Evolutionary conservation across 2,329 filamentous ascomycete species (phyloP), one percentile per base, ranked within the genome.

Genomic region (Lachnellula occidentalis): DNA sequence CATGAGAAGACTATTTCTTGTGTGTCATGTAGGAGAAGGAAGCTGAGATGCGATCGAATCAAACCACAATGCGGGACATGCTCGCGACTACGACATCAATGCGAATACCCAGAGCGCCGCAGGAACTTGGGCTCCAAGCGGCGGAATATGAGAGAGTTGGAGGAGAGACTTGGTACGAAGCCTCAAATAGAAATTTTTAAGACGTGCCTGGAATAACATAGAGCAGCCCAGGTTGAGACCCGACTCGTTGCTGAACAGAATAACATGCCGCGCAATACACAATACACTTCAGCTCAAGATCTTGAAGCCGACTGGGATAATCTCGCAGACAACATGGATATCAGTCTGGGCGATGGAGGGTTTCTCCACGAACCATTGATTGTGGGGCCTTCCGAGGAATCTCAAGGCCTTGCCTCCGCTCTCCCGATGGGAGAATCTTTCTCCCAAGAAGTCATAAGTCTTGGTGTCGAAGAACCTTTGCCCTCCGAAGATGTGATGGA

Each of bases 41-140:
- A 96, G 73, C 75, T 96, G 63, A 87, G 88, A 71, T 96, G 92
- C 73, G 91, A 96, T 72, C 87, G 91, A 31, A 77, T 76, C 46
- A 88, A 85, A 66, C 91, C 91, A 15, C 81, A 83, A 24, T 96
- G 92, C 66, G 82, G 83, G 42, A 92, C 91, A 19, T 96, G 92
- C 70, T 76, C 81, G 51, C 82, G 88, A 61, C 73, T 92, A 46
- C 80, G 83, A 50, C 84, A 86, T 68, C 85, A 89, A 51, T 96
- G 92, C 72, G 80, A 88, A 53, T 96, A 95, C 70, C 92, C 95
- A 58, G 90, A 95, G 72, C 88, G 91, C 53, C 80, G 91, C 66
- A 86, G 90, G 73, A 96, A 95, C 74, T 89, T 90, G 53, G 88
- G 90, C 4, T 87, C 89, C 19, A 96, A 95, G 75, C 79, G 91